Percentiles rank a stretch among this genome's conserved stretches.
These are phyloP conservation scores for Eucalyptus camaldulensis DNA, from an alignment of 345 rosid species.

Conservation along the genomic window DNA sequence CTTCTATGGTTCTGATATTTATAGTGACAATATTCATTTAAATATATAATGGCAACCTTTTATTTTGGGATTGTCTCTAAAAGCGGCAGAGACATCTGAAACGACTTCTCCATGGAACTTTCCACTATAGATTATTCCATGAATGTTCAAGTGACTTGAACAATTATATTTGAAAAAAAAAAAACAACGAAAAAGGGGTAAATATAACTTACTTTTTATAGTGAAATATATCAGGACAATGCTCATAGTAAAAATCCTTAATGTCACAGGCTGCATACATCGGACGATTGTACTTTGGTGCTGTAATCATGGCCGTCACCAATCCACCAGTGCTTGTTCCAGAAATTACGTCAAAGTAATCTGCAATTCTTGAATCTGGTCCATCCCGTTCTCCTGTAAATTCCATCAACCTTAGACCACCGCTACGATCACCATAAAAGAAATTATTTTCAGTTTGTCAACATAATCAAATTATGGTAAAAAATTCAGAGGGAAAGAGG, in stretches of 20 bases:
- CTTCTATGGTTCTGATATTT: neutral
- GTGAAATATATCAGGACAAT: neutral
- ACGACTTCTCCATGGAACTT: no score
- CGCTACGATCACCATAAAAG: neutral
- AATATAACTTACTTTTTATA: neutral
- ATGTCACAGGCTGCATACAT: neutral
- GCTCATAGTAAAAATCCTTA: neutral
- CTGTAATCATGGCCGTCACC: neutral
- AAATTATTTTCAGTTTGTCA: neutral
- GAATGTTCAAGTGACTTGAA: no score
- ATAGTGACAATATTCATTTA: neutral
- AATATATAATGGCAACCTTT: neutral
- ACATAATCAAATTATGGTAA: no score
- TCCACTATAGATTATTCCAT: no score
- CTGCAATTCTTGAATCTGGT: no score
- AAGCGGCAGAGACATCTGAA: neutral
- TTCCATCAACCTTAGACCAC: neutral
- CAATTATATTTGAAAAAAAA: no score
- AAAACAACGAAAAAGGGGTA: neutral
- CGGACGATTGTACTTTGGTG: neutral
- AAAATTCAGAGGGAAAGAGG: neutral
- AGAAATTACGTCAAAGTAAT: neutral
- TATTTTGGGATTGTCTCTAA: neutral
- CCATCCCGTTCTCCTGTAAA: neutral
- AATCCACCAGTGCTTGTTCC: neutral